phyloP scores from a whole-genome alignment of 352 stramenopile species.

The Globisporangium cystogenes region DNA sequence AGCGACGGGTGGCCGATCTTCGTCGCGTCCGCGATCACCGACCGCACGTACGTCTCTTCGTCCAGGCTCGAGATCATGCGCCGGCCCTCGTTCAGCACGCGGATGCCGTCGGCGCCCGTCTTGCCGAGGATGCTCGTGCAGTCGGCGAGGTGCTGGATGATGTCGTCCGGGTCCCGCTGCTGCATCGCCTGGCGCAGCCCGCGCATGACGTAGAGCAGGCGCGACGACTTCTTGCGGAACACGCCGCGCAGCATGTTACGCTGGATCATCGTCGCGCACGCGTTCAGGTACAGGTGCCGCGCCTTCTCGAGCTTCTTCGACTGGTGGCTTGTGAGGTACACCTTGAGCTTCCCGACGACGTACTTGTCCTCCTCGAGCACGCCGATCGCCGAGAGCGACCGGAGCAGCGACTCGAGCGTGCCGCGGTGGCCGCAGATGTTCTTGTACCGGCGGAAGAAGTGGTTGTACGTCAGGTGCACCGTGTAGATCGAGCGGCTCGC shows the following conservation, averaged over 20 bases:
- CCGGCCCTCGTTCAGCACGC: conserved; percentile 43
- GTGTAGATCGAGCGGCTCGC: conserved; percentile 70
- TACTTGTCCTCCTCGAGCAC: conserved; percentile 78
- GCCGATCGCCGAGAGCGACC: conserved; percentile 72
- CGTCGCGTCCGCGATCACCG: conserved; percentile 57
- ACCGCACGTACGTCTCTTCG: conserved; percentile 75
- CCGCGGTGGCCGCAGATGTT: conserved; percentile 75
- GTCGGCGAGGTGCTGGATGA: conserved; percentile 55
- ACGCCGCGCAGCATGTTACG: conserved; percentile 70
- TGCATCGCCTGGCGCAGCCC: conserved; percentile 47
- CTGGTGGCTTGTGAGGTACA: conserved; percentile 77
- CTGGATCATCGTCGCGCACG: conserved; percentile 80
- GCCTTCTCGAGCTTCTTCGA: conserved; percentile 79
- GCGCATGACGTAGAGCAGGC: conserved; percentile 52
- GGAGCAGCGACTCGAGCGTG: conserved; percentile 66
- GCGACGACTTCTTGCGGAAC: conserved; percentile 56
- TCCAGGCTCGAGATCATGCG: conserved; percentile 54
- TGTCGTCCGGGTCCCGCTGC: conserved; percentile 46
- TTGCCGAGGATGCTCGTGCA: conserved; percentile 58
- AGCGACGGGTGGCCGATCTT: conserved; percentile 49
- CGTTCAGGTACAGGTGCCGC: conserved; percentile 72
- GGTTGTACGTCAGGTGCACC: conserved; percentile 66
- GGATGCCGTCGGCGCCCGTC: conserved; percentile 44
- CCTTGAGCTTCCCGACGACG: conserved; percentile 61
- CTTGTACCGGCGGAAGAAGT: conserved; percentile 80